Evolutionary conservation across 2,329 filamentous ascomycete genomes (phyloP).

Genomic region (Alternaria angustiovoidea): DNA sequence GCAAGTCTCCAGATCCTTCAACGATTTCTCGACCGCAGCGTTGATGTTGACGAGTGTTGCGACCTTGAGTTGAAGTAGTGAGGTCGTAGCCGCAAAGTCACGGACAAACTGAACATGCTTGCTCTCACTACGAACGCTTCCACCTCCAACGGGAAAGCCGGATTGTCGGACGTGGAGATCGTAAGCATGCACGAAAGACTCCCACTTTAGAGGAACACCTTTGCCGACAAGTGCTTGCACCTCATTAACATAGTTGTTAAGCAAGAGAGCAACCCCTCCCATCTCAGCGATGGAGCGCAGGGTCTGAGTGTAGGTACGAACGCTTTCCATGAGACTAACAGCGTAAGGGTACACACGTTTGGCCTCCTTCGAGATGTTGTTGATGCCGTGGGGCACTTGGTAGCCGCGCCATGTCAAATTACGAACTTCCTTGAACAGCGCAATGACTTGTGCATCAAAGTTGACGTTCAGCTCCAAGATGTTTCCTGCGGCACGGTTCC

Average conservation of each 20-base stretch:
- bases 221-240: slow-evolving; percentile 84
- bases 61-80: slow-evolving; percentile 87
- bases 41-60: slow-evolving; percentile 80
- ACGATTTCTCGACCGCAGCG: slow-evolving; percentile 79
- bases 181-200: slow-evolving; percentile 96
- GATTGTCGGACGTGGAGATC: slow-evolving; percentile 81
- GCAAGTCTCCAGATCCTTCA: slow-evolving; percentile 84
- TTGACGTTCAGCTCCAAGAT: slow-evolving; percentile 89
- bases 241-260: slow-evolving; percentile 92
- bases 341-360: slow-evolving; percentile 98
- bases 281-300: slow-evolving; percentile 83
- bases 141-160: slow-evolving; percentile 65
- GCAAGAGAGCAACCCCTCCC: slow-evolving; percentile 83
- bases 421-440: slow-evolving; percentile 96
- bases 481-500: slow-evolving; percentile 89
- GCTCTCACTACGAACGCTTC: slow-evolving; percentile 73
- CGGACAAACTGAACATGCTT: slow-evolving; percentile 97
- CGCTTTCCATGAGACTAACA: slow-evolving; percentile 97
- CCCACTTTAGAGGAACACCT: slow-evolving; percentile 91
- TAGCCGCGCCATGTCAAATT: slow-evolving; percentile 96
- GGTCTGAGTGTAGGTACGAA: slow-evolving; percentile 91
- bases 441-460: slow-evolving; percentile 96
- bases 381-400: slow-evolving; percentile 91
- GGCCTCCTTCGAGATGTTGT: slow-evolving; percentile 97
- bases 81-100: slow-evolving; percentile 87